Evolutionary conservation across 164 flowering plant species (phyloP).

Genomic region (Brasenia schreberi): DNA sequence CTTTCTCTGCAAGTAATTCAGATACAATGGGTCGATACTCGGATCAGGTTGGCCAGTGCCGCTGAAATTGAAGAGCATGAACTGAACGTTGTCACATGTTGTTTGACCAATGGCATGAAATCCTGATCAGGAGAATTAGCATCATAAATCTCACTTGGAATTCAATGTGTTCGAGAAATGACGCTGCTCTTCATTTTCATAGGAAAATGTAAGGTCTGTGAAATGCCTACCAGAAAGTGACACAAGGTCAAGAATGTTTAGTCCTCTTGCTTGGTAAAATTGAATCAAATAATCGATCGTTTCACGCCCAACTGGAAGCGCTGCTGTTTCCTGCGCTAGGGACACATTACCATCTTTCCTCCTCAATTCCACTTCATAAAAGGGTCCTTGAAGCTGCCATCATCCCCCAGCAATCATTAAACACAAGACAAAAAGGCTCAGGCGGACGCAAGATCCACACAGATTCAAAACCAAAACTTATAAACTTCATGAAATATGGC

Average conservation of each 20-base stretch:
- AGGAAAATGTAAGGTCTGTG: too few species aligned
- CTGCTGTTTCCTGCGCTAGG: conserved; percentile 32
- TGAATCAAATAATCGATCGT: conserved; percentile 36
- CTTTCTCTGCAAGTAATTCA: conserved; percentile 47
- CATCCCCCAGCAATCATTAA: not conserved
- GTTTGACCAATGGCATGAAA: conserved; percentile 72
- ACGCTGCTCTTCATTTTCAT: too few species aligned
- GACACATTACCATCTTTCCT: conserved; percentile 61
- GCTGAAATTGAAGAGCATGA: conserved; percentile 39
- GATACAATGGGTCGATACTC: conserved; percentile 25
- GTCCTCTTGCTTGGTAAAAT: conserved; percentile 40
- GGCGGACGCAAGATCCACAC: too few species aligned
- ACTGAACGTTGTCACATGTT: conserved; percentile 39
- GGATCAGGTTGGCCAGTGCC: conserved; percentile 40
- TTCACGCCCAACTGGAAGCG: conserved; percentile 55
- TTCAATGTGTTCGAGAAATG: too few species aligned
- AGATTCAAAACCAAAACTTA: too few species aligned
- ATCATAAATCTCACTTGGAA: too few species aligned
- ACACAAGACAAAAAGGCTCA: too few species aligned
- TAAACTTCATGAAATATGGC: too few species aligned
- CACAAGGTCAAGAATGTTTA: conserved; percentile 48
- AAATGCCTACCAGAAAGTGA: conserved; percentile 50
- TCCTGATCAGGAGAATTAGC: conserved; percentile 18
- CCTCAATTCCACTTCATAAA: conserved; percentile 57
- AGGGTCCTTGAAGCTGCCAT: conserved; percentile 36